A percentile compares a stretch with the other conserved stretches of the same genome.
Conservation (phyloP, 768 basidiomycete species). For the Suillus bovinus region DNA sequence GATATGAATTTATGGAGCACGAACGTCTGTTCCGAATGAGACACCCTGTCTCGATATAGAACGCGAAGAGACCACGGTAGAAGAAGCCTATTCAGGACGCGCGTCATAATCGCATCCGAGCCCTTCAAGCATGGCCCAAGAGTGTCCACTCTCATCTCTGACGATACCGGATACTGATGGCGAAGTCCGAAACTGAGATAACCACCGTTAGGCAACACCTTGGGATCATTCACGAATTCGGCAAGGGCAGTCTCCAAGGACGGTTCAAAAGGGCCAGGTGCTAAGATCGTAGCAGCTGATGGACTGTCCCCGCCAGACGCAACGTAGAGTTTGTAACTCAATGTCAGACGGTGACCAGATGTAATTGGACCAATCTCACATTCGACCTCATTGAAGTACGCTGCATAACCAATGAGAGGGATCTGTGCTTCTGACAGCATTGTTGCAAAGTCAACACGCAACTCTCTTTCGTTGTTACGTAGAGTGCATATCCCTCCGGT, state of each 20-base stretch:
- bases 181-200: constrained; percentile 37
- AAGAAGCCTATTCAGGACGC: constrained; percentile 19
- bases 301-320: neutral
- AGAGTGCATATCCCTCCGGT: constrained; percentile 46
- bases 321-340: constrained; percentile 45
- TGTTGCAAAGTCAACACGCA: constrained; percentile 39
- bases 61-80: constrained; percentile 22
- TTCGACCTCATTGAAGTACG: constrained; percentile 47
- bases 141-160: constrained; percentile 13
- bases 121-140: constrained; percentile 31
- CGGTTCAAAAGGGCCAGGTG: constrained; percentile 8
- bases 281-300: neutral
- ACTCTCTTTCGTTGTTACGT: constrained; percentile 33
- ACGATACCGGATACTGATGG: constrained; percentile 34
- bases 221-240: constrained; percentile 26
- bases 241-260: constrained; percentile 22
- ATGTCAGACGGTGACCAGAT: constrained; percentile 43
- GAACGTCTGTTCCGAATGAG: constrained; percentile 2
- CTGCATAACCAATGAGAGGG: constrained; percentile 36
- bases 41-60: constrained; percentile 16
- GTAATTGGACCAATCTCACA: constrained; percentile 45
- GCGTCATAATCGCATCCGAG: constrained; percentile 26
- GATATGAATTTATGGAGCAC: constrained; percentile 1
- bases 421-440: constrained; percentile 13
- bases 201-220: constrained; percentile 34